Evolutionary conservation across 352 stramenopile species (phyloP).

Genomic region (Pythium dissimile): DNA sequence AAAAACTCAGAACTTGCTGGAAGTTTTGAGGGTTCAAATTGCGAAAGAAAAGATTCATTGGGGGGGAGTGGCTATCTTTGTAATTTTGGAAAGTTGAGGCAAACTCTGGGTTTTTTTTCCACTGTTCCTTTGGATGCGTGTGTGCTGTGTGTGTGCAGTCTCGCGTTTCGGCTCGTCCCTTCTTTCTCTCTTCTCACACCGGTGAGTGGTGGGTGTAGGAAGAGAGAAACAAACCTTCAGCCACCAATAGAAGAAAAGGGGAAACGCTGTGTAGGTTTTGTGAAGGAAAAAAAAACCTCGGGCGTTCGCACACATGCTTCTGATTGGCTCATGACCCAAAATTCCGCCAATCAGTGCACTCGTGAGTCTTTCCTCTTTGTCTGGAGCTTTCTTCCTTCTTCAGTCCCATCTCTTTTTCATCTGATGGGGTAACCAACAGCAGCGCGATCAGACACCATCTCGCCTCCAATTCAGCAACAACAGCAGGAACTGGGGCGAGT

Average conservation of each 20-base stretch:
- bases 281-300: constrained; percentile 29
- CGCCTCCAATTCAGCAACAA: constrained; percentile 34
- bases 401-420: constrained; percentile 32
- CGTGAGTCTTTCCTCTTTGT: constrained; percentile 24
- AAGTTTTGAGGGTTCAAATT: not conserved
- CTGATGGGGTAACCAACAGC: constrained; percentile 30
- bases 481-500: constrained; percentile 2
- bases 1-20: not conserved
- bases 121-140: not conserved
- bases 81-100: not conserved
- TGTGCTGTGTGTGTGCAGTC: constrained; percentile 4
- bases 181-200: constrained; percentile 16
- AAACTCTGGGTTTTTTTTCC: constrained; percentile 7
- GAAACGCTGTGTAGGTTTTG: constrained; percentile 14
- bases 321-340: constrained; percentile 27
- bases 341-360: constrained; percentile 34
- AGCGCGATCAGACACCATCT: constrained; percentile 24
- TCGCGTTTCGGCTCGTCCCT: constrained; percentile 9
- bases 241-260: constrained; percentile 20
- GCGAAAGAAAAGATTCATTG: no score
- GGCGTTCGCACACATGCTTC: not conserved
- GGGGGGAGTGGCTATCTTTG: constrained; percentile 7
- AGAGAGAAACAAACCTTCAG: constrained; percentile 16
- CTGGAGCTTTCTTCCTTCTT: constrained; percentile 39
- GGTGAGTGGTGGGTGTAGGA: constrained; percentile 3